Evolutionary conservation across 257 asterid genomes (phyloP).

Genomic region (Solanum infundibuliforme): DNA sequence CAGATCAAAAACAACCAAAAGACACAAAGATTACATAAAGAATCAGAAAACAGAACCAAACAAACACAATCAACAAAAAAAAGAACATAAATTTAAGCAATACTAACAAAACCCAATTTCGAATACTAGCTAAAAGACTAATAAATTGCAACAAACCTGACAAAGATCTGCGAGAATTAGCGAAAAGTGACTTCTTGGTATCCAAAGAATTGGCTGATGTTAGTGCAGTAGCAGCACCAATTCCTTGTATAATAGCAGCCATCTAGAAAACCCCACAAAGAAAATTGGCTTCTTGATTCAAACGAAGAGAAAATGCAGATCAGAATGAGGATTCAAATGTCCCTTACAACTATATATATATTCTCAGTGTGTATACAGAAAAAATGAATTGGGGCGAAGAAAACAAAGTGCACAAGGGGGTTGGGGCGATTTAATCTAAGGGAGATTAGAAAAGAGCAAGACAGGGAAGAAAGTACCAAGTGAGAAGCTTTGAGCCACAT

Average conservation of each 20-base stretch:
- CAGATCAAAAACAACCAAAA: not conserved
- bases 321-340: not conserved
- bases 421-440: not conserved
- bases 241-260: conserved; percentile 37
- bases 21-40: not conserved
- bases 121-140: not conserved
- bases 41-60: not conserved
- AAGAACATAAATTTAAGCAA: not conserved
- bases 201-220: conserved; percentile 25
- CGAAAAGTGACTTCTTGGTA: conserved; percentile 13
- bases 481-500: not conserved
- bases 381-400: not conserved
- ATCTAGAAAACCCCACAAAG: conserved; percentile 6
- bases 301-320: not conserved
- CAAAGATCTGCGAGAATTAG: conserved; percentile 23
- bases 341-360: not conserved
- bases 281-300: not conserved
- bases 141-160: conserved; percentile 23
- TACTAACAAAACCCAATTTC: not conserved
- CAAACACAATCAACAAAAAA: not conserved
- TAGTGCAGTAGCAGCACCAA: conserved; percentile 40
- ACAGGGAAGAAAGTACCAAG: not conserved
- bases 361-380: not conserved
- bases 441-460: not conserved
- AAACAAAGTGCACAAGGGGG: not conserved